phyloP scores from a whole-genome alignment of 2,329 filamentous ascomycete species.

The Meredithiella fracta region DNA sequence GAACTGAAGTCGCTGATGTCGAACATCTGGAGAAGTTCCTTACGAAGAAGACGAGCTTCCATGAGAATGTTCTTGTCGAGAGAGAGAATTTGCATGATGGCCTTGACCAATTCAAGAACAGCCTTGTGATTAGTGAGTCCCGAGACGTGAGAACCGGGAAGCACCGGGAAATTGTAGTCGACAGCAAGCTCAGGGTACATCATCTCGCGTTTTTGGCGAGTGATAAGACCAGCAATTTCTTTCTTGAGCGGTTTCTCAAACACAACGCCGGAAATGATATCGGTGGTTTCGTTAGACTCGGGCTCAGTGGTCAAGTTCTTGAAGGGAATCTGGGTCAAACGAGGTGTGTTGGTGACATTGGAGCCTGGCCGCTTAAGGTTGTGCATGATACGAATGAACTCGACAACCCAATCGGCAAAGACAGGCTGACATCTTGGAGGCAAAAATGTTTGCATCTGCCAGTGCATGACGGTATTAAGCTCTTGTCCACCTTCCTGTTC shows the following conservation, averaged over 20 bases:
- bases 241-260: conserved; percentile 87
- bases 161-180: conserved; percentile 71
- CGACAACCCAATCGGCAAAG: conserved; percentile 85
- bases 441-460: conserved; percentile 87
- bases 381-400: conserved; percentile 94
- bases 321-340: conserved; percentile 40
- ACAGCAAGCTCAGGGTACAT: conserved; percentile 72
- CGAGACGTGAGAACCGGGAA: conserved; percentile 52
- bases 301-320: conserved; percentile 43
- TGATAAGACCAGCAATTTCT: conserved; percentile 65
- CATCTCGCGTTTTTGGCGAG: conserved; percentile 73
- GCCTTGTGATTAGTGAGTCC: conserved; percentile 13
- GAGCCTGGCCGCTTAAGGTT: conserved; percentile 53
- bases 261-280: conserved; percentile 56
- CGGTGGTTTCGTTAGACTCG: conserved; percentile 26
- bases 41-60: conserved; percentile 73
- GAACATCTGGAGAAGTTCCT: conserved; percentile 76
- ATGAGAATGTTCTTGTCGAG: conserved; percentile 82
- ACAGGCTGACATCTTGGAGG: conserved; percentile 62
- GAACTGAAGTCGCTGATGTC: conserved; percentile 87
- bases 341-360: conserved; percentile 25
- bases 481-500: conserved; percentile 52
- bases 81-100: conserved; percentile 77
- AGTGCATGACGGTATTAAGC: conserved; percentile 90
- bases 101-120: conserved; percentile 74